These are phyloP conservation scores for Sporothrix phasma DNA, from an alignment of 2,329 filamentous ascomycete genomes.

Conservation along the genomic window DNA sequence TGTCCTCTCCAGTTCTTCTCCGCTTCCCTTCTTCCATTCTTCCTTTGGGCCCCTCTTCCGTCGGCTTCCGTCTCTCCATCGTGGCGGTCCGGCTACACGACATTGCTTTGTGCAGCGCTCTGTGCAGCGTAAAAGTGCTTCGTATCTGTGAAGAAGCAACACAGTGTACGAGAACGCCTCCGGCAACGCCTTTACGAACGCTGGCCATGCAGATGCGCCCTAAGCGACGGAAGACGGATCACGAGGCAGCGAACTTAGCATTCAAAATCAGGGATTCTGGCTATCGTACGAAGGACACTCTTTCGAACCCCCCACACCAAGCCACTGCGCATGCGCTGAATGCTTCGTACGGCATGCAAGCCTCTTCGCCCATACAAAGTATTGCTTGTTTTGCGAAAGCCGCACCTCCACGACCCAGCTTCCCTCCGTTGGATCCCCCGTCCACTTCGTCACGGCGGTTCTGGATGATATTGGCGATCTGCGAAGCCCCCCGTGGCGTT, in stretches of 20 bases:
- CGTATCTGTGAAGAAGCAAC: not conserved
- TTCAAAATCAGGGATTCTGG: too few species aligned
- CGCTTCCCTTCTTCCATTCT: not conserved
- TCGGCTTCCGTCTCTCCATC: not conserved
- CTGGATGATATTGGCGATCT: not conserved
- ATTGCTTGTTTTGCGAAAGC: too few species aligned
- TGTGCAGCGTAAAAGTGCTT: too few species aligned
- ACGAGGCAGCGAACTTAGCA: not conserved
- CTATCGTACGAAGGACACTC: too few species aligned
- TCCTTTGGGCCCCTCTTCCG: not conserved
- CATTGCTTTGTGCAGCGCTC: not conserved
- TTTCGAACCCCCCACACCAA: too few species aligned
- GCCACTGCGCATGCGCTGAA: too few species aligned
- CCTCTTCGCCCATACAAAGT: too few species aligned
- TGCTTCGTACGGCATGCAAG: not conserved
- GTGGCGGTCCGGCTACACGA: not conserved
- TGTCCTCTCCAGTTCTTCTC: not conserved
- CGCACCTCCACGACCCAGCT: too few species aligned
- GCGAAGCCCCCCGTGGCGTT: not conserved
- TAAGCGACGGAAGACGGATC: not conserved
- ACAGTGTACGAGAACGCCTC: not conserved
- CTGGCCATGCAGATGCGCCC: not conserved
- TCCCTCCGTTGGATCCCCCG: not conserved
- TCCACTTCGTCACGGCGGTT: too few species aligned
- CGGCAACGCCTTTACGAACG: not conserved